Evolutionary conservation across 2,329 filamentous ascomycete species (phyloP).

Genomic region (Alternaria triticina): DNA sequence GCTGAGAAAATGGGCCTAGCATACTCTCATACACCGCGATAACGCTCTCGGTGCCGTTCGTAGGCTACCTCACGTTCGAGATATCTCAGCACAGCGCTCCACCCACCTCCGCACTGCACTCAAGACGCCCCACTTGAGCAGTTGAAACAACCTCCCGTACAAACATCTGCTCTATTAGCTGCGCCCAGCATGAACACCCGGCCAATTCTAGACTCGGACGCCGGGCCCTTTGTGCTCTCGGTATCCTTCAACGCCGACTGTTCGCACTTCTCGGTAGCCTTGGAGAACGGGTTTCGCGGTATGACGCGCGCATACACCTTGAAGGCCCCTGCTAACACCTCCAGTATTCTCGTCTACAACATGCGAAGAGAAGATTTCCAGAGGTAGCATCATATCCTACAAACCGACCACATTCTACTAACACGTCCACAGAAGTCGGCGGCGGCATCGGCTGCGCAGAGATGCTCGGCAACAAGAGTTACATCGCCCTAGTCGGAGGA

Average conservation of each 20-base stretch:
- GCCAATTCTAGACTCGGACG: constrained; percentile 79
- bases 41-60: constrained; percentile 19
- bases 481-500: constrained; percentile 87
- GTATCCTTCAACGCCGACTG: constrained; percentile 84
- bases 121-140: constrained; percentile 19
- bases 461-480: constrained; percentile 87
- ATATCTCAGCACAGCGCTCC: constrained; percentile 5
- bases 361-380: constrained; percentile 39
- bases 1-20: constrained; percentile 27
- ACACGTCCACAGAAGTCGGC: constrained; percentile 40
- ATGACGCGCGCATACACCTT: constrained; percentile 44
- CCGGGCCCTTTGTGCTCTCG: constrained; percentile 77
- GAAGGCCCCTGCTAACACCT: constrained; percentile 15
- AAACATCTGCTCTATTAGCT: background rate
- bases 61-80: constrained; percentile 13
- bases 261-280: constrained; percentile 84
- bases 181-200: constrained; percentile 78
- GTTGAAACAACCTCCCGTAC: background rate
- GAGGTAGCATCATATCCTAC: constrained; percentile 26
- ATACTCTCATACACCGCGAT: constrained; percentile 24
- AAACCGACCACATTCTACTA: constrained; percentile 11
- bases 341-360: constrained; percentile 41
- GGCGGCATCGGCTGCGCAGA: constrained; percentile 81
- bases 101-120: constrained; percentile 12
- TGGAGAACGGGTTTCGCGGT: constrained; percentile 87